Evolutionary conservation across 306 rosid genomes (phyloP), one percentile per base, ranked within the genome.

Genomic region (Ormosia semicastrata): DNA sequence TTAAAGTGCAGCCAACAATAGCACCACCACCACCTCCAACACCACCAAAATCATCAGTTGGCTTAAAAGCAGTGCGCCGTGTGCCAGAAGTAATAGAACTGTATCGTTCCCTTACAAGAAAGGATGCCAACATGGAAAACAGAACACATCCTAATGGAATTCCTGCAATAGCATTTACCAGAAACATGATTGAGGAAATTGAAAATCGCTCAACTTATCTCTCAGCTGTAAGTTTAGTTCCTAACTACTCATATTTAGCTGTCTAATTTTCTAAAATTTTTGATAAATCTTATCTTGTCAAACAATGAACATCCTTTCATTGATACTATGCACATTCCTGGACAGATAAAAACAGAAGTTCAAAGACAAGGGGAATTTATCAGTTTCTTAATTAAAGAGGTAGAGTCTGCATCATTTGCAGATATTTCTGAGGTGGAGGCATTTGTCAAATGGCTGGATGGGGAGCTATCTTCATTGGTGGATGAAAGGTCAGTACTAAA

Each of bases 171-270:
- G 97, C 97, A 36, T 92, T 93, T 68, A 87, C 96, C 24, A 90
- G 87, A 89, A 95, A 92, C 83, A 95, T 95, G 99, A 95, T 95
- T 52, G 97, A 97, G 72, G 98, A 95, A 89, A 95, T 93, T 5
- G 99, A 95, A 80, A 93, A 95, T 29, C 96, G 94, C 49, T 95
- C 97, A 1, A 77, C 88, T 3, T 89, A 77, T 80, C 88, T 92
- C 56, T 89, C 92, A 47, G 95, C 98, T 50, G 98, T 95, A 89
- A 89, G 99, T 86, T 53, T 77, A 14, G 52, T 14, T 36, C 7
- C 40, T 30, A 15, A 43, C n/a, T 49, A 0, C 29, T 87, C 68
- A 5, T 30, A 15, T 56, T 78, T 67, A 9, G 33, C 47, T 71
- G 6, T 53, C 80, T 66, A 73, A 39, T 34, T 69, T 43, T 58